Percentiles rank a stretch among this genome's conserved stretches.
Conservation (phyloP, 495 filamentous ascomycete genomes). For the Friedmanniomyces simplex region DNA sequence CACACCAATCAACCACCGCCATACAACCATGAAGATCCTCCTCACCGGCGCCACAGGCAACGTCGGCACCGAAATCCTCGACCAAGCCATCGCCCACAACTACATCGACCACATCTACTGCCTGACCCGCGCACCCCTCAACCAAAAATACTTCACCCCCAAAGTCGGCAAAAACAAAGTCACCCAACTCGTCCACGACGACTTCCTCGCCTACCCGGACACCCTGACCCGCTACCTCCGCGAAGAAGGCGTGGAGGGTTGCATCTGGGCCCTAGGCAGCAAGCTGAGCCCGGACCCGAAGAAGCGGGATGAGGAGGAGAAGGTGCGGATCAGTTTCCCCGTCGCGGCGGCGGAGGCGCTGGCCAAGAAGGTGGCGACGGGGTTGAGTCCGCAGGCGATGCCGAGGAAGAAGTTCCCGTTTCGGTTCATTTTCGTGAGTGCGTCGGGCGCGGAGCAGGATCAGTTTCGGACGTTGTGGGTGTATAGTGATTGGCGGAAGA, state of each 20-base stretch:
- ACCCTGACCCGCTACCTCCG: constrained; percentile 2
- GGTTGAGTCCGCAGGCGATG: constrained; percentile 13
- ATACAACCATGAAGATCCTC: constrained; percentile 21
- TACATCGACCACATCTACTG: constrained; percentile 19
- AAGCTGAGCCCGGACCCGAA: not conserved
- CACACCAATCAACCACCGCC: not conserved
- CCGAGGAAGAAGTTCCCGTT: constrained; percentile 22
- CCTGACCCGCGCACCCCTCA: constrained; percentile 12
- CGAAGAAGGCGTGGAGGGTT: constrained; percentile 15
- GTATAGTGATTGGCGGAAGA: constrained; percentile 17
- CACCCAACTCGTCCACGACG: constrained; percentile 14
- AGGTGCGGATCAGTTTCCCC: constrained; percentile 13
- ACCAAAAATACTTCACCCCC: not conserved
- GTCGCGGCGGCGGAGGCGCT: constrained; percentile 18
- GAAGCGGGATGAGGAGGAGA: constrained; percentile 13
- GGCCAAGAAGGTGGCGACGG: constrained; percentile 12
- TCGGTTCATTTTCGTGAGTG: constrained; percentile 15
- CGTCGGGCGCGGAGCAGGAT: constrained; percentile 19
- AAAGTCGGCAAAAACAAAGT: constrained; percentile 5
- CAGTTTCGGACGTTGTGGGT: constrained; percentile 17
- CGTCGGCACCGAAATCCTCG: constrained; percentile 20
- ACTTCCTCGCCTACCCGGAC: constrained; percentile 13
- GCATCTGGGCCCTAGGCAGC: constrained; percentile 16
- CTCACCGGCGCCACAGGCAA: constrained; percentile 19
- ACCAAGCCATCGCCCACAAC: constrained; percentile 18